Evolutionary conservation across 2,329 filamentous ascomycete genomes (phyloP).

Genomic region (Arachnomyces sp.): DNA sequence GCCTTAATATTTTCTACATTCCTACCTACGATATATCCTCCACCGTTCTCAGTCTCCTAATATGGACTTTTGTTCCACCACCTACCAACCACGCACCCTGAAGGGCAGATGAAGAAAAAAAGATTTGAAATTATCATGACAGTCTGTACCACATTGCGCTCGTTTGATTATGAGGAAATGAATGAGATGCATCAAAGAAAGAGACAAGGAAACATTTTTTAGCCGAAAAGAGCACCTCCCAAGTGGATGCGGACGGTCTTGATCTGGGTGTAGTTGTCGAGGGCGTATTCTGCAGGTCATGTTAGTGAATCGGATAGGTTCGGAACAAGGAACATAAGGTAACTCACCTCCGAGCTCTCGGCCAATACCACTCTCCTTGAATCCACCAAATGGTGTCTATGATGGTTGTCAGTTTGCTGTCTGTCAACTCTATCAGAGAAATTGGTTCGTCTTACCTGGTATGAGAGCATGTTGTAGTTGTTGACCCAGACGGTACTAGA

Average conservation of each 20-base stretch:
- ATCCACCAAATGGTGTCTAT: constrained; percentile 40
- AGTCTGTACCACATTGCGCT: no score
- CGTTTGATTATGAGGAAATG: no score
- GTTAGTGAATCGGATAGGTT: neutral
- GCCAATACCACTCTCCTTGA: constrained; percentile 38
- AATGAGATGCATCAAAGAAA: no score
- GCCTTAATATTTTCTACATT: no score
- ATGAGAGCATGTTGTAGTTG: constrained; percentile 65
- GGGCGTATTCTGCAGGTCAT: constrained; percentile 32
- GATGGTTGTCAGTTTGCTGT: no score
- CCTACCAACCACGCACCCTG: no score
- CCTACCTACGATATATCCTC: no score
- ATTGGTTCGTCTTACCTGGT: constrained; percentile 32
- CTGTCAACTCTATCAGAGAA: no score
- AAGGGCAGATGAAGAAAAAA: no score
- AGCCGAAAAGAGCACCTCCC: constrained; percentile 39
- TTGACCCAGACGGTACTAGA: constrained; percentile 54
- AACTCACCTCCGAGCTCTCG: constrained; percentile 36
- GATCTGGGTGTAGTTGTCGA: constrained; percentile 44
- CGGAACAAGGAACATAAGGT: neutral
- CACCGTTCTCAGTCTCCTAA: no score
- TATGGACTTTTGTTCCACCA: no score
- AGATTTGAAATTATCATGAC: no score
- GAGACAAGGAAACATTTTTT: constrained; percentile 11
- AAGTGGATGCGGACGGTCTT: constrained; percentile 41